A percentile compares a stretch with the other conserved stretches of the same genome.
These are phyloP conservation scores for Suillus bovinus DNA, from an alignment of 768 basidiomycete genomes.

Conservation along the genomic window DNA sequence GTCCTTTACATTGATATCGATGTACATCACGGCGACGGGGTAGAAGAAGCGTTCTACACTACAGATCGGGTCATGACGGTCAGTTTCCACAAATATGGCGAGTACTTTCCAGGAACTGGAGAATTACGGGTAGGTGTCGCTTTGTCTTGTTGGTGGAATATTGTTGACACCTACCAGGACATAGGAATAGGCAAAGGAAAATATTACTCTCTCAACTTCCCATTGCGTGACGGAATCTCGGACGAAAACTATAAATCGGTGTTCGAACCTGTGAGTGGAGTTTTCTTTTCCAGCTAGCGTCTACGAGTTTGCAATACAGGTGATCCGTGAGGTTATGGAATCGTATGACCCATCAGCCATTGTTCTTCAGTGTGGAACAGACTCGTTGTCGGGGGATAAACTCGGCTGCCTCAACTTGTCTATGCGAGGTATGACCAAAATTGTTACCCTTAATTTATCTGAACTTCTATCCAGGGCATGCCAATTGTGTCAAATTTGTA, in stretches of 20 bases:
- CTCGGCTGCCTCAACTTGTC: slow-evolving; percentile 95
- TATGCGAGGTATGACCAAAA: slow-evolving; percentile 68
- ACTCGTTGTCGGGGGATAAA: slow-evolving; percentile 95
- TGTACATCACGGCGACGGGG: slow-evolving; percentile 98
- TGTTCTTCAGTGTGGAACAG: slow-evolving; percentile 96
- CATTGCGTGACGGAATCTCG: slow-evolving; percentile 90
- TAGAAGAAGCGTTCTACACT: slow-evolving; percentile 99
- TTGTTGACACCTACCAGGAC: slow-evolving; percentile 52
- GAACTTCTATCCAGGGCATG: slow-evolving; percentile 66
- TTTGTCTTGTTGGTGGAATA: slow-evolving; percentile 8
- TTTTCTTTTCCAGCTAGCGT: neutral
- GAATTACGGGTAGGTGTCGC: slow-evolving; percentile 71
- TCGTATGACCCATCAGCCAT: slow-evolving; percentile 93
- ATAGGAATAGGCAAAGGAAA: slow-evolving; percentile 93
- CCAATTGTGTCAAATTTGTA: slow-evolving; percentile 95
- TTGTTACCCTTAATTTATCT: neutral
- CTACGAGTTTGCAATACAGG: slow-evolving; percentile 45
- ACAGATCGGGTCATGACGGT: slow-evolving; percentile 99
- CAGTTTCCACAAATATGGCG: slow-evolving; percentile 98
- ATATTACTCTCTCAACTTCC: slow-evolving; percentile 93
- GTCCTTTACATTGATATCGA: slow-evolving; percentile 99
- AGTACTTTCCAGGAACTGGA: slow-evolving; percentile 99
- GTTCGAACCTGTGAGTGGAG: slow-evolving; percentile 81
- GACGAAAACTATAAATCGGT: slow-evolving; percentile 95
- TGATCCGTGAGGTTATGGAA: slow-evolving; percentile 92